These are phyloP conservation scores for Auricularia heimuer DNA, from an alignment of 768 basidiomycete genomes.

Conservation along the genomic window DNA sequence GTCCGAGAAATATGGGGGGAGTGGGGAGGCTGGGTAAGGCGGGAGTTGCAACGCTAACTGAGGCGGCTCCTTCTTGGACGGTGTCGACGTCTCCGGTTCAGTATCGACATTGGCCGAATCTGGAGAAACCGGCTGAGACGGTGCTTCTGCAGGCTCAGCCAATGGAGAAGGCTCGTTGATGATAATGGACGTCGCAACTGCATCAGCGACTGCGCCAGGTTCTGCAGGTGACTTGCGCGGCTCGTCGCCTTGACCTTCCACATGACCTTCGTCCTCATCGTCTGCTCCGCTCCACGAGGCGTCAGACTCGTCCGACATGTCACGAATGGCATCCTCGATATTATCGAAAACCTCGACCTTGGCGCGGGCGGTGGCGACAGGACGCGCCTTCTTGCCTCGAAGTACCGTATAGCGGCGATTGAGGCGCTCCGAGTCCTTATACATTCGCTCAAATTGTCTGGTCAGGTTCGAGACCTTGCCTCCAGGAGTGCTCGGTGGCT, in stretches of 20 bases:
- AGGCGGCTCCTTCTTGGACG: slow-evolving; percentile 10
- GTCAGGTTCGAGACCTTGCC: slow-evolving; percentile 81
- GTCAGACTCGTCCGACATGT: slow-evolving; percentile 57
- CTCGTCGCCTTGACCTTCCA: slow-evolving; percentile 27
- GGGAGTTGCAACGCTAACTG: not conserved
- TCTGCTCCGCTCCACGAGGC: slow-evolving; percentile 59
- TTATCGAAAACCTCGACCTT: slow-evolving; percentile 84
- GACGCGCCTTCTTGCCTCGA: slow-evolving; percentile 76
- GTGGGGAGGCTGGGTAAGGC: slow-evolving; percentile 32
- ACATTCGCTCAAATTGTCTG: slow-evolving; percentile 82
- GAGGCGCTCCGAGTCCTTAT: slow-evolving; percentile 60
- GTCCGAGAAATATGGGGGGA: slow-evolving; percentile 3
- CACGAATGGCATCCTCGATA: slow-evolving; percentile 81
- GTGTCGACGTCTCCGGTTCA: slow-evolving; percentile 11
- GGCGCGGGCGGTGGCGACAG: slow-evolving; percentile 80
- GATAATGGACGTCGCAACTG: not conserved
- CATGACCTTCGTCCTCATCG: slow-evolving; percentile 56
- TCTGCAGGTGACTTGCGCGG: slow-evolving; percentile 22
- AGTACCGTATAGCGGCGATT: slow-evolving; percentile 79
- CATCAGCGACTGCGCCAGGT: not conserved
- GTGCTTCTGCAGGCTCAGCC: slow-evolving; percentile 12
- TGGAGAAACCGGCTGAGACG: slow-evolving; percentile 5
- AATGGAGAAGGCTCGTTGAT: slow-evolving; percentile 5
- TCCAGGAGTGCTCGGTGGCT: slow-evolving; percentile 36
- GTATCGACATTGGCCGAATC: not conserved